Percentiles rank a stretch among this genome's conserved stretches.
Conservation (phyloP, 768 basidiomycete species). For the Hericium alpestre region DNA sequence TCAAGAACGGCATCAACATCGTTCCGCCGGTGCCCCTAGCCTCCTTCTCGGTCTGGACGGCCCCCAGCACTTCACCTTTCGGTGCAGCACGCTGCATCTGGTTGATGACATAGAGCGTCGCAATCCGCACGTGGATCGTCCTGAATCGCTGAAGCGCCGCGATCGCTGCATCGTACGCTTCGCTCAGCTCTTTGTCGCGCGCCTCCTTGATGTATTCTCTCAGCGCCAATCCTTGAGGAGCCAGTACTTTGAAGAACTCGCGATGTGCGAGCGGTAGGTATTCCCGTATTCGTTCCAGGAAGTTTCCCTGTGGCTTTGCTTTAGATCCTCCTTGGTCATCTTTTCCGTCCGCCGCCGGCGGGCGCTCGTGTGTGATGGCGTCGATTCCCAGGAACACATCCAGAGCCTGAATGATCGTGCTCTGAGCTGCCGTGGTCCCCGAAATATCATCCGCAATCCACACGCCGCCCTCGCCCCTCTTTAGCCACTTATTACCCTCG, state of each 20-base stretch:
- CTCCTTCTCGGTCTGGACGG: neutral
- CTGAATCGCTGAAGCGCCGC: neutral
- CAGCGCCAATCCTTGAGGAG: neutral
- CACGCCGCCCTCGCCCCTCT: neutral
- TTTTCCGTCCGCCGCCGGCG: neutral
- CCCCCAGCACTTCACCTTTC: neutral
- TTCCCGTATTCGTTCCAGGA: neutral
- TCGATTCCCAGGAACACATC: slow-evolving; percentile 3
- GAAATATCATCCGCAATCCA: neutral
- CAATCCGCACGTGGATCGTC: slow-evolving; percentile 1
- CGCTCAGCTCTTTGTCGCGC: neutral
- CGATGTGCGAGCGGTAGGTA: slow-evolving; percentile 1
- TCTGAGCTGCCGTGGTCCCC: slow-evolving; percentile 2
- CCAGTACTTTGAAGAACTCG: neutral
- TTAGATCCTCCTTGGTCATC: too few species aligned
- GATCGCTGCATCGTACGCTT: neutral
- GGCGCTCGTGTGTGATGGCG: neutral
- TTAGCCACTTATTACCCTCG: neutral
- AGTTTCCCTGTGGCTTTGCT: neutral
- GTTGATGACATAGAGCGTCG: slow-evolving; percentile 1
- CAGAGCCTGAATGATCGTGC: slow-evolving; percentile 1
- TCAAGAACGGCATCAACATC: slow-evolving; percentile 2
- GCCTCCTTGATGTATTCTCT: neutral
- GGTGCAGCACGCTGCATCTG: neutral
- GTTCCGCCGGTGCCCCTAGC: slow-evolving; percentile 1